Percentiles rank a stretch among this genome's conserved stretches.
phyloP scores from a whole-genome alignment of 768 basidiomycete genomes.

The Mycena sanguinolenta region DNA sequence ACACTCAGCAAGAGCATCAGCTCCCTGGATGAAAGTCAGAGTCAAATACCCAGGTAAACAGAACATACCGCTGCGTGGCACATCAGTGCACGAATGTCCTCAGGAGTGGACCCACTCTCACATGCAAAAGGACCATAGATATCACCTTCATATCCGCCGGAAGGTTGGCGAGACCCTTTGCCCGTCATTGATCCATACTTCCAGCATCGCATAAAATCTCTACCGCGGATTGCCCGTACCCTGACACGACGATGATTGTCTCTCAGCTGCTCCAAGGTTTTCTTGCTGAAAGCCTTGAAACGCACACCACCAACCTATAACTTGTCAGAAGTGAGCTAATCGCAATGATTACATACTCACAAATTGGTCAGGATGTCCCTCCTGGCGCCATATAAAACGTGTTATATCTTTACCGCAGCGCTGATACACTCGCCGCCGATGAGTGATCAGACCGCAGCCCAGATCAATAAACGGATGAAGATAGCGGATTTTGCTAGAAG shows the following conservation, averaged over 20 bases:
- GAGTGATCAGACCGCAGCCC: too few species aligned
- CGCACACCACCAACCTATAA: slow-evolving; percentile 7
- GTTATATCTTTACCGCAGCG: slow-evolving; percentile 2
- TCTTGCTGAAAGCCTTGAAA: not conserved
- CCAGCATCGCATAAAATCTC: not conserved
- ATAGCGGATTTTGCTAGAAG: too few species aligned
- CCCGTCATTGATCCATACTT: not conserved
- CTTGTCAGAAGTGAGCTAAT: too few species aligned
- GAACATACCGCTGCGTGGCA: not conserved
- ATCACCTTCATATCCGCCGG: not conserved
- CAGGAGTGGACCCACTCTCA: not conserved
- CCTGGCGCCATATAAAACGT: too few species aligned
- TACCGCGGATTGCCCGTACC: too few species aligned
- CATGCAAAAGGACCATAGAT: not conserved
- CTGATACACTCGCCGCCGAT: not conserved
- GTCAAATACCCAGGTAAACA: not conserved
- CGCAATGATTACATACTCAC: too few species aligned
- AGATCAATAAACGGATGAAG: too few species aligned
- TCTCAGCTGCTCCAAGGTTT: not conserved
- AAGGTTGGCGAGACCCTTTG: not conserved
- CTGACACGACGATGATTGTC: too few species aligned
- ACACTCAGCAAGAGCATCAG: not conserved
- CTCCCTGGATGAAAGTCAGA: not conserved
- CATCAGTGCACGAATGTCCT: slow-evolving; percentile 1
- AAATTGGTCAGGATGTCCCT: too few species aligned